Evolutionary conservation across 768 basidiomycete species (phyloP).

Genomic region (Ephemerocybe angulata): DNA sequence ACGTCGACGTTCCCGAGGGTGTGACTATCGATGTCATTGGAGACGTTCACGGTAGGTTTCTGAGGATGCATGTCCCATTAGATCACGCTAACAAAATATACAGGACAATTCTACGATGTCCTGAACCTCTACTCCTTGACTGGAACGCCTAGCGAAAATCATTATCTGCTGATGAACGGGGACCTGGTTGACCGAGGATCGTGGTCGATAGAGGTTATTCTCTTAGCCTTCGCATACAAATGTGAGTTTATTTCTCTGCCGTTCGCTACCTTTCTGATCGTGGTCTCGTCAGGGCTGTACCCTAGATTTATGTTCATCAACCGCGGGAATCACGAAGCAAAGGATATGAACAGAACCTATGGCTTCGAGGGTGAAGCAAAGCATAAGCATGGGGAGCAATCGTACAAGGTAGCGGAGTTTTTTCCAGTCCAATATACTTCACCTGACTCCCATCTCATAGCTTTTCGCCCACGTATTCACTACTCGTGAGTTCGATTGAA

Average conservation of each 20-base stretch:
- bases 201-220: constrained; percentile 90
- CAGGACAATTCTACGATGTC: constrained; percentile 95
- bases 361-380: constrained; percentile 96
- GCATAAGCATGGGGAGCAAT: constrained; percentile 93
- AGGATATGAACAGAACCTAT: constrained; percentile 94
- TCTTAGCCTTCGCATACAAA: constrained; percentile 93
- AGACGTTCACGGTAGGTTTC: constrained; percentile 79
- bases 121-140: constrained; percentile 84
- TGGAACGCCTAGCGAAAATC: constrained; percentile 79
- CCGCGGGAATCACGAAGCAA: constrained; percentile 94
- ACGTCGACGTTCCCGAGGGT: constrained; percentile 69
- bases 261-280: constrained; percentile 5
- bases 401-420: constrained; percentile 66
- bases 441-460: constrained; percentile 30
- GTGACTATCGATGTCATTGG: constrained; percentile 91
- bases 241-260: constrained; percentile 46
- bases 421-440: constrained; percentile 3
- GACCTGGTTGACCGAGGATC: constrained; percentile 98
- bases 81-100: constrained; percentile 4
- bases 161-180: constrained; percentile 86
- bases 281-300: constrained; percentile 71
- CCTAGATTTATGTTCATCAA: constrained; percentile 90
- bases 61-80: constrained; percentile 1
- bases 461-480: constrained; percentile 95
- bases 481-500: constrained; percentile 48